Evolutionary conservation across 306 rosid species (phyloP).

Genomic region (Trichosanthes cucumerina): DNA sequence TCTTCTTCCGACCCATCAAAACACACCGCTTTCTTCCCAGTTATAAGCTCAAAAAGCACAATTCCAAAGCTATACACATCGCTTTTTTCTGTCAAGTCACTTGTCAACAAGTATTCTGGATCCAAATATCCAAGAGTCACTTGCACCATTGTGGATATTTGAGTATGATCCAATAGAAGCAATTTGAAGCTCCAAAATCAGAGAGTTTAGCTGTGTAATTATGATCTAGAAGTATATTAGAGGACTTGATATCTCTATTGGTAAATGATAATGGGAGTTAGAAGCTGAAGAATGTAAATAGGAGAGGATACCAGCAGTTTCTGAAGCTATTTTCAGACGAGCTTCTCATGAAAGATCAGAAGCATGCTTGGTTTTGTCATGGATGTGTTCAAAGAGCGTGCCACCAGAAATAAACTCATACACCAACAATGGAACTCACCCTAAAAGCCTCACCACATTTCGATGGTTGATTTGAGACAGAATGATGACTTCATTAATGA

Average conservation of each 20-base stretch:
- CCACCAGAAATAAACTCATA: constrained; percentile 32
- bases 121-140: too few relatives aligned
- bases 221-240: constrained; percentile 32
- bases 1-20: too few relatives aligned
- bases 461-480: constrained; percentile 38
- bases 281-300: constrained; percentile 30
- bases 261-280: constrained; percentile 27
- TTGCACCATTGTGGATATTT: too few relatives aligned
- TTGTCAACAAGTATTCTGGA: too few relatives aligned
- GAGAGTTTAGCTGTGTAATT: constrained; percentile 27
- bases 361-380: neutral
- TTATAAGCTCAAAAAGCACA: too few relatives aligned
- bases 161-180: constrained; percentile 6
- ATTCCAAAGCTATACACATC: too few relatives aligned
- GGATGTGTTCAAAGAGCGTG: constrained; percentile 24
- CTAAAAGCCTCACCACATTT: constrained; percentile 35
- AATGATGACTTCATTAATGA: constrained; percentile 31
- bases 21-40: too few relatives aligned
- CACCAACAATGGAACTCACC: constrained; percentile 41
- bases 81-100: too few relatives aligned
- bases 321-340: constrained; percentile 23
- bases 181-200: constrained; percentile 38
- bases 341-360: constrained; percentile 19
- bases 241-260: constrained; percentile 39
- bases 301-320: constrained; percentile 31